phyloP scores from a whole-genome alignment of 164 flowering plant genomes.

The Kalanchoe fedtschenkoi region DNA sequence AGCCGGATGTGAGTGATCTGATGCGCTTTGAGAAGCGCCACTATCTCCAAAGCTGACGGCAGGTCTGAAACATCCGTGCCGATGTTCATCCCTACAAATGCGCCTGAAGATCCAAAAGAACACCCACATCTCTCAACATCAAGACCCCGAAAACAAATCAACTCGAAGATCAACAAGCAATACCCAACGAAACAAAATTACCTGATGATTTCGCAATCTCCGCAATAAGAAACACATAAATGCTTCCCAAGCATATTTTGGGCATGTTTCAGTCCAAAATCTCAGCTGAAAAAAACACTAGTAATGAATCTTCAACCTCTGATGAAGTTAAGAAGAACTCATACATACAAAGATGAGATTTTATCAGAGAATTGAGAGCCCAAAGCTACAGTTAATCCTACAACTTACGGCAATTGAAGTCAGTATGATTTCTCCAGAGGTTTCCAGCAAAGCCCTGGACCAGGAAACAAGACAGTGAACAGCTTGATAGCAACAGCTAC shows the following conservation, averaged over 20 bases:
- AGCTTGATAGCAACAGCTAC: not conserved
- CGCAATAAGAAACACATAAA: not conserved
- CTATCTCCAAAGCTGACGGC: conserved; percentile 46
- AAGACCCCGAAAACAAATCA: too few species aligned
- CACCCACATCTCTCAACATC: too few species aligned
- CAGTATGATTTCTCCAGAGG: not conserved
- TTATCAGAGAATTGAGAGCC: not conserved
- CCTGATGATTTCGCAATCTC: not conserved
- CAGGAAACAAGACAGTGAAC: not conserved
- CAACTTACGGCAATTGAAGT: too few species aligned
- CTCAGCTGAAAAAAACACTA: not conserved
- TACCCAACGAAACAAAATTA: not conserved
- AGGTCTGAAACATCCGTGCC: conserved; percentile 46
- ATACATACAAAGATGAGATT: too few species aligned
- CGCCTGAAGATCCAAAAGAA: conserved; percentile 27
- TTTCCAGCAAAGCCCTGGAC: not conserved
- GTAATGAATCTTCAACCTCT: too few species aligned
- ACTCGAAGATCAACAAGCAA: too few species aligned
- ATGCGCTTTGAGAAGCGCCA: conserved; percentile 39
- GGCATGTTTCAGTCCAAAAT: not conserved
- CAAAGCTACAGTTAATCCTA: too few species aligned
- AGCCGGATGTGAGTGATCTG: conserved; percentile 64
- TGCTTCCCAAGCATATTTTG: not conserved
- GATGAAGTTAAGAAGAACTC: too few species aligned
- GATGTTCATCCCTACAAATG: conserved; percentile 60